Evolutionary conservation across 2,329 filamentous ascomycete genomes (phyloP).

Genomic region (Furcasterigmium furcatum): DNA sequence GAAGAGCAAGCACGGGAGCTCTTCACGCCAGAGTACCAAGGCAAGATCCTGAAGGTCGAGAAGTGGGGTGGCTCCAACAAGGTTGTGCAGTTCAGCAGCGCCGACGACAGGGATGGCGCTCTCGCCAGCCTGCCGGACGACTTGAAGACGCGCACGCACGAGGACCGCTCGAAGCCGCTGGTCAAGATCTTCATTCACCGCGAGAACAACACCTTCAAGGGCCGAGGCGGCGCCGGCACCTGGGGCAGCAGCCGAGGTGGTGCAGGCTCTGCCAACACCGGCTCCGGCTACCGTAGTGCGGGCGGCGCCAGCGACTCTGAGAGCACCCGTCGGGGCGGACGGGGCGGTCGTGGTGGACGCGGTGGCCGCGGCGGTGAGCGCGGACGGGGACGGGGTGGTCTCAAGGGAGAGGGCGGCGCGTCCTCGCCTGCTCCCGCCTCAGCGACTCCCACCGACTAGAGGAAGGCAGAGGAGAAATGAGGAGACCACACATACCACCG

Average conservation of each 20-base stretch:
- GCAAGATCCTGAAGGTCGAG: conserved; percentile 76
- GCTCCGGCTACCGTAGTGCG: conserved; percentile 81
- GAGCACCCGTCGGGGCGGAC: conserved; percentile 51
- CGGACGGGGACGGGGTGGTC: conserved; percentile 51
- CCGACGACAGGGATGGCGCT: conserved; percentile 77
- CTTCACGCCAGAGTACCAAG: conserved; percentile 77
- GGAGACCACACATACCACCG: background rate
- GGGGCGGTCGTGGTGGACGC: conserved; percentile 52
- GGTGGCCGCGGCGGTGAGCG: conserved; percentile 57
- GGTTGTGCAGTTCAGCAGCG: conserved; percentile 79
- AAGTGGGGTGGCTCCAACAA: conserved; percentile 78
- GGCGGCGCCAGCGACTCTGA: conserved; percentile 72
- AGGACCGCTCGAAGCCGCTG: conserved; percentile 74
- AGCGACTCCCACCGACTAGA: conserved; percentile 41
- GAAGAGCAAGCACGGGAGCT: conserved; percentile 81
- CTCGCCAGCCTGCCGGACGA: conserved; percentile 73
- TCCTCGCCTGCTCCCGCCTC: conserved; percentile 50
- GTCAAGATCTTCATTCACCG: conserved; percentile 80
- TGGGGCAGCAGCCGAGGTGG: conserved; percentile 67
- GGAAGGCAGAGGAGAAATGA: background rate
- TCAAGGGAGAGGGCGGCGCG: conserved; percentile 55
- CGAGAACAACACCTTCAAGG: conserved; percentile 50
- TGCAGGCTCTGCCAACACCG: conserved; percentile 46
- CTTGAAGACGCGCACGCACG: conserved; percentile 67
- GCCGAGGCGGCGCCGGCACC: conserved; percentile 62